Evolutionary conservation across 2,329 filamentous ascomycete species (phyloP).

Genomic region (Monosporascus sp.): DNA sequence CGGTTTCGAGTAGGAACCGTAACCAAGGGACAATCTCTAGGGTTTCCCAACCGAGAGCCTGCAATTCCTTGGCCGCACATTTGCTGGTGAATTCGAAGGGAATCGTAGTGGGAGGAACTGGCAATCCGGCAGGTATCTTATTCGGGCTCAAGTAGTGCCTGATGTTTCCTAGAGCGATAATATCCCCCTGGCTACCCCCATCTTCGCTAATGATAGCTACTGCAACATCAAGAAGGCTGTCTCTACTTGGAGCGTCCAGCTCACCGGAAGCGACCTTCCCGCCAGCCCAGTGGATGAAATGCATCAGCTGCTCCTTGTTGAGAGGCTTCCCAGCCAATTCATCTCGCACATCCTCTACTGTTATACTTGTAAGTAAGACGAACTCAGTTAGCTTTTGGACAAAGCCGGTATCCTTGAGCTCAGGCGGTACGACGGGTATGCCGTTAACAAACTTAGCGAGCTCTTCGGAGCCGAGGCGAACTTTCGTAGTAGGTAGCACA

Average conservation of each 20-base stretch:
- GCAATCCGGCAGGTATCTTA: constrained; percentile 75
- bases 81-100: constrained; percentile 76
- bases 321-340: constrained; percentile 81
- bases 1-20: constrained; percentile 67
- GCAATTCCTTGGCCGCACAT: constrained; percentile 62
- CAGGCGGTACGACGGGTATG: constrained; percentile 78
- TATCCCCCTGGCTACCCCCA: constrained; percentile 55
- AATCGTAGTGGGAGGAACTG: constrained; percentile 74
- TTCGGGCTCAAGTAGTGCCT: constrained; percentile 68
- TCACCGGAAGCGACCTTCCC: constrained; percentile 67
- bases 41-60: constrained; percentile 79
- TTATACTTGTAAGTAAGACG: constrained; percentile 82
- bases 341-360: constrained; percentile 75
- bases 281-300: constrained; percentile 81
- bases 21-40: constrained; percentile 84
- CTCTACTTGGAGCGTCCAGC: constrained; percentile 62
- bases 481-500: constrained; percentile 75
- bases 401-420: constrained; percentile 68
- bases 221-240: constrained; percentile 70
- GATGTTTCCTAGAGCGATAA: constrained; percentile 74
- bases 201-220: constrained; percentile 62
- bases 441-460: constrained; percentile 72
- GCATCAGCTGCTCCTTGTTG: constrained; percentile 67
- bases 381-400: constrained; percentile 77
- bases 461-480: constrained; percentile 68